A percentile compares a stretch with the other conserved stretches of the same genome.
Evolutionary conservation across 495 filamentous ascomycete genomes (phyloP).

Genomic region (Aspergillus baeticus): DNA sequence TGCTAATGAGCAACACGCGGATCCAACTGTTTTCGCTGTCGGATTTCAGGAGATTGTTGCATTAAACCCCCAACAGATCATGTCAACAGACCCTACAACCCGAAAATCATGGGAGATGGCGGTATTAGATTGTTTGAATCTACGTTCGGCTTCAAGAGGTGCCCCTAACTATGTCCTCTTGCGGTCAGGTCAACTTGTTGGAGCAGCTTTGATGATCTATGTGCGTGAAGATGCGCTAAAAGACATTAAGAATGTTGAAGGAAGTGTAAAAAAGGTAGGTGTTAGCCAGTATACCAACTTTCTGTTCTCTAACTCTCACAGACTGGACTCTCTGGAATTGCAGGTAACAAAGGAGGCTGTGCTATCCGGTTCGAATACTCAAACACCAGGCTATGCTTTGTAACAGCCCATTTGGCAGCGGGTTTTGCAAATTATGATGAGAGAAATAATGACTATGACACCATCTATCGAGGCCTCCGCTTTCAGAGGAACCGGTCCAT

Average conservation of each 20-base stretch:
- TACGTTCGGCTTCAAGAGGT: slow-evolving; percentile 55
- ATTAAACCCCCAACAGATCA: slow-evolving; percentile 95
- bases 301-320: slow-evolving; percentile 24
- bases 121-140: slow-evolving; percentile 74
- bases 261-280: slow-evolving; percentile 80
- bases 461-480: slow-evolving; percentile 80
- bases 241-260: slow-evolving; percentile 94
- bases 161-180: slow-evolving; percentile 83
- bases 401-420: slow-evolving; percentile 94
- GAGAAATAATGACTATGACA: slow-evolving; percentile 86
- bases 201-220: slow-evolving; percentile 87
- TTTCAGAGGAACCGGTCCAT: slow-evolving; percentile 90
- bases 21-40: slow-evolving; percentile 67
- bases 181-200: slow-evolving; percentile 91
- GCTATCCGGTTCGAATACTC: slow-evolving; percentile 95
- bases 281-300: not conserved
- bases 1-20: slow-evolving; percentile 23
- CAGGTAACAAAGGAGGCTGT: slow-evolving; percentile 96
- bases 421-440: slow-evolving; percentile 98
- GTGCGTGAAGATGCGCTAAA: slow-evolving; percentile 73
- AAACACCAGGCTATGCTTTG: slow-evolving; percentile 90
- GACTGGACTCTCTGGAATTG: slow-evolving; percentile 96
- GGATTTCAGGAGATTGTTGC: slow-evolving; percentile 98
- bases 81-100: slow-evolving; percentile 90
- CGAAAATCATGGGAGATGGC: slow-evolving; percentile 84